Evolutionary conservation across 768 basidiomycete species (phyloP).

Genomic region (Pleurotus cornucopiae): DNA sequence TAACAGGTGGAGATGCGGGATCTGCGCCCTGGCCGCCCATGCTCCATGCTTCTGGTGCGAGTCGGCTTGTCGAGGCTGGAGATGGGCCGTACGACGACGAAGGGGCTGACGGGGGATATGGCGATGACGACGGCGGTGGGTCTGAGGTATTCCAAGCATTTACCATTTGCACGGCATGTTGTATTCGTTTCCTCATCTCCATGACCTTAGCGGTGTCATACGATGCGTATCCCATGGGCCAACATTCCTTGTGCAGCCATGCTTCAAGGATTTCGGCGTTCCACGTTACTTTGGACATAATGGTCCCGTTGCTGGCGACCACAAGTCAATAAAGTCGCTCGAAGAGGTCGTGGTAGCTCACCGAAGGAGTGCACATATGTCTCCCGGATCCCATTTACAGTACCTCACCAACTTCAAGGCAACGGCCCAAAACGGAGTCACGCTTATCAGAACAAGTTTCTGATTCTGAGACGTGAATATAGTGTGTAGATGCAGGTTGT

Average conservation of each 20-base stretch:
- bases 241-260: conserved; percentile 57
- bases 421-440: conserved; percentile 69
- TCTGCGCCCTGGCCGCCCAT: conserved; percentile 3
- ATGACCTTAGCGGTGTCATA: conserved; percentile 42
- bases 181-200: conserved; percentile 45
- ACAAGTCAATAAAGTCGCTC: background rate
- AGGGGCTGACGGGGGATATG: background rate
- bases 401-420: conserved; percentile 72
- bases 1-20: background rate
- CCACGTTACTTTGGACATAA: conserved; percentile 51
- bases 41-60: conserved; percentile 6
- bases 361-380: conserved; percentile 66
- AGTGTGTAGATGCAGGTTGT: conserved; percentile 51
- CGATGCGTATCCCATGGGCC: conserved; percentile 56
- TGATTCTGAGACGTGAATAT: conserved; percentile 53
- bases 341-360: conserved; percentile 28
- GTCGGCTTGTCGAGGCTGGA: background rate
- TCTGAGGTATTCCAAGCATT: conserved; percentile 15
- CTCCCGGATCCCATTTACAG: conserved; percentile 54
- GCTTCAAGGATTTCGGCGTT: conserved; percentile 45
- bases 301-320: conserved; percentile 43
- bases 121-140: background rate
- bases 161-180: conserved; percentile 41
- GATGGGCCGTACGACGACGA: background rate
- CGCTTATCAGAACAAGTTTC: conserved; percentile 48